Conservation (phyloP, 495 filamentous ascomycete genomes). For the Talaromyces wortmannii region DNA sequence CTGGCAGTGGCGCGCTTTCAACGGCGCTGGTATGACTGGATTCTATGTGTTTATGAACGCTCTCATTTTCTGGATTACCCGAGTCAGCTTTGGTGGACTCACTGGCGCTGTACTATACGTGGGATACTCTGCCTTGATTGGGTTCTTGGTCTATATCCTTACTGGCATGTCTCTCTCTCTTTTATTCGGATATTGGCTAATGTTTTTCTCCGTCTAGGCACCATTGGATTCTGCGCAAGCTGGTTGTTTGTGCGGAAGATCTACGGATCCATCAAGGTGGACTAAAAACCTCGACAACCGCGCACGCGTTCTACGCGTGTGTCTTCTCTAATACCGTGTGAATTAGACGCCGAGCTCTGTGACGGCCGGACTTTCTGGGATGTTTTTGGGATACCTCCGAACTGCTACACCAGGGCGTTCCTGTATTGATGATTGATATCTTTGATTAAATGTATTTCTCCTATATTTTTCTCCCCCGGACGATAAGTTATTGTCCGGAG, state of each 20-base stretch:
- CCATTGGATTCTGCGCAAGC: slow-evolving; percentile 91
- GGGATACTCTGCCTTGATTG: slow-evolving; percentile 84
- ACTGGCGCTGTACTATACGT: slow-evolving; percentile 86
- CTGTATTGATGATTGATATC: background rate
- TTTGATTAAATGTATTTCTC: background rate
- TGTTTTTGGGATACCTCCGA: background rate
- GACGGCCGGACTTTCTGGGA: background rate
- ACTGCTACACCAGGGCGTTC: background rate
- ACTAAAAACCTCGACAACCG: slow-evolving; percentile 38
- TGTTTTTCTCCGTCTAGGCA: slow-evolving; percentile 44
- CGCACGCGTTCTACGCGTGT: no score
- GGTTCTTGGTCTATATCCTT: slow-evolving; percentile 85
- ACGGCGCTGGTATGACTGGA: slow-evolving; percentile 79
- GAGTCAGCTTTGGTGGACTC: slow-evolving; percentile 75
- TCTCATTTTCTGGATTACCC: slow-evolving; percentile 79
- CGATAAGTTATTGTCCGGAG: background rate
- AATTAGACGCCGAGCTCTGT: background rate
- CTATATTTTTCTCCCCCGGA: background rate
- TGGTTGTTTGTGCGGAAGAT: slow-evolving; percentile 93
- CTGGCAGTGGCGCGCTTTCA: slow-evolving; percentile 96
- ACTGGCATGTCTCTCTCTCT: slow-evolving; percentile 59
- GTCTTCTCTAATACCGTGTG: background rate
- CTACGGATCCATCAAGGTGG: slow-evolving; percentile 93
- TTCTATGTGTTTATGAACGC: slow-evolving; percentile 86
- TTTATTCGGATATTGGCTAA: background rate